phyloP scores from a whole-genome alignment of 2,329 filamentous ascomycete species.

The Diaporthe sp. region DNA sequence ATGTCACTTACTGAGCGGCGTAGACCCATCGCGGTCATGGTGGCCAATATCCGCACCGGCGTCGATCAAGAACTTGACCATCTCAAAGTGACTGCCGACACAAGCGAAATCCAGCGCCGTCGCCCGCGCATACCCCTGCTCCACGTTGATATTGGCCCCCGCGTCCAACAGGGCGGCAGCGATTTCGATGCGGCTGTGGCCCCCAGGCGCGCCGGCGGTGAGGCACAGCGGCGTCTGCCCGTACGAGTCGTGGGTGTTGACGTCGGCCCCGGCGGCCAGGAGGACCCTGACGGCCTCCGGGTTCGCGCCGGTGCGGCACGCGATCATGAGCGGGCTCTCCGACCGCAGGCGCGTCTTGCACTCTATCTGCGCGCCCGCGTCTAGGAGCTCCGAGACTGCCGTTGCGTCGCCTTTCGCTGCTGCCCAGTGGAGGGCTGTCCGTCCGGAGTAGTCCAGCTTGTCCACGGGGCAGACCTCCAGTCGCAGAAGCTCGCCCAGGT shows the following conservation, averaged over 20 bases:
- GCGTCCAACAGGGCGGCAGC: slow-evolving; percentile 6
- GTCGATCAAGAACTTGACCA: neutral
- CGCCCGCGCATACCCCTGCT: neutral
- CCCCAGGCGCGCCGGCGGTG: neutral
- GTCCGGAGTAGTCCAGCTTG: neutral
- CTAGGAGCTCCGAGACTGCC: neutral
- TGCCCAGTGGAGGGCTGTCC: slow-evolving; percentile 20
- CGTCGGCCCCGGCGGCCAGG: neutral
- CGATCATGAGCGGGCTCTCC: slow-evolving; percentile 14
- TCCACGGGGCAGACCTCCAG: slow-evolving; percentile 13
- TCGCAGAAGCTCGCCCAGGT: neutral
- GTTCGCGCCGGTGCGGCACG: neutral
- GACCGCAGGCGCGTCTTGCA: slow-evolving; percentile 21
- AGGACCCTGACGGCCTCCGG: slow-evolving; percentile 1
- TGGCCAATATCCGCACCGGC: neutral
- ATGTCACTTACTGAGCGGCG: slow-evolving; percentile 13
- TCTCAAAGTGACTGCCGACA: neutral
- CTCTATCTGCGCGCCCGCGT: slow-evolving; percentile 12
- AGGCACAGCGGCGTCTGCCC: slow-evolving; percentile 14
- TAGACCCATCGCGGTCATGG: slow-evolving; percentile 21
- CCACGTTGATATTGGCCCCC: neutral
- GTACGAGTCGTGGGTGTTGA: slow-evolving; percentile 12
- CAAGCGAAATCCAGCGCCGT: slow-evolving; percentile 6
- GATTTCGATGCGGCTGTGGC: neutral
- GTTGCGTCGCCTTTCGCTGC: slow-evolving; percentile 1